Conservation (phyloP, 768 basidiomycete species). For the Piloderma croceum region DNA sequence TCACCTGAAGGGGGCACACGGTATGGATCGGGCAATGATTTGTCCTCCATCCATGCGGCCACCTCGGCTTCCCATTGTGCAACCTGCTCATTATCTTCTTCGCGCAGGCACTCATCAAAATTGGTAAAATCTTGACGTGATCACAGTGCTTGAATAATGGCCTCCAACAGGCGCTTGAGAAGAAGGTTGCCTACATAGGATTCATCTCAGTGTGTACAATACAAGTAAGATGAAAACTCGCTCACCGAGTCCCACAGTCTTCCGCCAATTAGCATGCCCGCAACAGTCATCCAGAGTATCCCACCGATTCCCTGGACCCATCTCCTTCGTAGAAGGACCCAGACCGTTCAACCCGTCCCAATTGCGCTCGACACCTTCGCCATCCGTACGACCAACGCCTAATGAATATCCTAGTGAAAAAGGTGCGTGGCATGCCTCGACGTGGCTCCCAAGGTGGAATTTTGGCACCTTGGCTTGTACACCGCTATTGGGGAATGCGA, state of each 20-base stretch:
- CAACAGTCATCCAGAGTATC: conserved; percentile 12
- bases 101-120: background rate
- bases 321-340: conserved; percentile 10
- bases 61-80: background rate
- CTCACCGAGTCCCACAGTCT: conserved; percentile 1
- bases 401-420: conserved; percentile 12
- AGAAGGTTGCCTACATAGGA: conserved; percentile 9
- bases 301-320: conserved; percentile 9
- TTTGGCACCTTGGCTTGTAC: conserved; percentile 11
- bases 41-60: background rate
- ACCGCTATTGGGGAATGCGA: background rate
- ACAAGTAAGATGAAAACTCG: background rate
- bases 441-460: conserved; percentile 14
- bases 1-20: background rate
- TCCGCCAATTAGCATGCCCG: conserved; percentile 10
- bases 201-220: background rate
- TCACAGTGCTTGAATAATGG: conserved; percentile 11
- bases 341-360: conserved; percentile 12
- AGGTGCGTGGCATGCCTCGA: conserved; percentile 5
- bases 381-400: conserved; percentile 14
- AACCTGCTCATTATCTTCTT: background rate
- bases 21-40: background rate
- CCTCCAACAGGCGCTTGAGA: conserved; percentile 5
- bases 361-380: conserved; percentile 15
- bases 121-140: conserved; percentile 8